Conservation (phyloP, 1,139 yeast species). For the Neolecta irregularis region DNA sequence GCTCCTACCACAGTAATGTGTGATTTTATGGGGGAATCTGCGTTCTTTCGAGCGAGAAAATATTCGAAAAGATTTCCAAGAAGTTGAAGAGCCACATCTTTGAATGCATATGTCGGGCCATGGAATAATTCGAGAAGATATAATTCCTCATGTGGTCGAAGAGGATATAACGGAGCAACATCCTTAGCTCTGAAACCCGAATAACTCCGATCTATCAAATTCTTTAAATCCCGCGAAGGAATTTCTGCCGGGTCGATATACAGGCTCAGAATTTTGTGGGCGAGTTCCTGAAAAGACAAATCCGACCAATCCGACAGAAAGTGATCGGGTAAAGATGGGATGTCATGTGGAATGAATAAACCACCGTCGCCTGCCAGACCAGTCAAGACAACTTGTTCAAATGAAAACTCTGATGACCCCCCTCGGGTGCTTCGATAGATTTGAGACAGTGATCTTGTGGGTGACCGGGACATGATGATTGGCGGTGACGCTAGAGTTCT, state of each 20-base stretch:
- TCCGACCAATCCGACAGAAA: constrained; percentile 56
- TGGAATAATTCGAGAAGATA: constrained; percentile 85
- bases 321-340: constrained; percentile 51
- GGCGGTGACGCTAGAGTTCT: no score
- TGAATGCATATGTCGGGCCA: constrained; percentile 98
- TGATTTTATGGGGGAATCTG: constrained; percentile 44
- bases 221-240: constrained; percentile 47
- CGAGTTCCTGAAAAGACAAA: constrained; percentile 67
- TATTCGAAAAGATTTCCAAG: constrained; percentile 93
- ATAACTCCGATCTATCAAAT: constrained; percentile 54
- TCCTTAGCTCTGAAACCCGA: constrained; percentile 76
- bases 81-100: constrained; percentile 94
- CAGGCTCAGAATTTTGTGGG: constrained; percentile 67
- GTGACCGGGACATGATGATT: no score
- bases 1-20: constrained; percentile 95
- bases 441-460: no score
- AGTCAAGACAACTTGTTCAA: constrained; percentile 33
- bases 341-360: constrained; percentile 68
- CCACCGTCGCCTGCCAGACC: constrained; percentile 97
- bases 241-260: constrained; percentile 61
- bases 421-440: constrained; percentile 13
- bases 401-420: constrained; percentile 11
- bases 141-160: constrained; percentile 38
- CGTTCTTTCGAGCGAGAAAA: constrained; percentile 66
- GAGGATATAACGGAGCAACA: constrained; percentile 64